Conservation (phyloP, 768 basidiomycete species). For the Leccinum uliginosum region DNA sequence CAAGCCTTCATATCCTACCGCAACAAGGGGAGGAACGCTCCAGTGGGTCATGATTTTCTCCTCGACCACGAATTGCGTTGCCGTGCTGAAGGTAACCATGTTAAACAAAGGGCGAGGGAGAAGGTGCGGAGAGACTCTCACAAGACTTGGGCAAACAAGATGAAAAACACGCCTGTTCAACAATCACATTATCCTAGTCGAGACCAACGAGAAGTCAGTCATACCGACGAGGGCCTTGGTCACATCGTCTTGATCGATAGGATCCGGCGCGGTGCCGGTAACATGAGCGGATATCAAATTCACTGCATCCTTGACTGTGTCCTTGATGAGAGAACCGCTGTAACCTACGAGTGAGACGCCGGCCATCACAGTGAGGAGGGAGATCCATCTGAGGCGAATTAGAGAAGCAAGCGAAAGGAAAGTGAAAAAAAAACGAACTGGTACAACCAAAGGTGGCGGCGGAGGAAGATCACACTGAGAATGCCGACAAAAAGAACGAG, state of each 20-base stretch:
- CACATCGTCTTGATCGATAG: constrained; percentile 56
- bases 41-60: constrained; percentile 93
- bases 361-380: constrained; percentile 81
- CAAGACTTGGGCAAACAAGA: constrained; percentile 95
- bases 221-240: constrained; percentile 71
- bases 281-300: constrained; percentile 13
- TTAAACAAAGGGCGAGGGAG: neutral
- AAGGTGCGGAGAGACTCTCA: constrained; percentile 38
- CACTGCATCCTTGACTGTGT: constrained; percentile 50
- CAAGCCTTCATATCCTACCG: constrained; percentile 92
- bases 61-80: constrained; percentile 91
- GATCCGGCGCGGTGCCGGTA: constrained; percentile 37
- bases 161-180: constrained; percentile 74
- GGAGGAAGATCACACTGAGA: constrained; percentile 88
- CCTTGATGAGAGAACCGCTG: constrained; percentile 84
- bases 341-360: constrained; percentile 85
- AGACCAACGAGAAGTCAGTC: constrained; percentile 7
- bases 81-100: constrained; percentile 53
- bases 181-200: constrained; percentile 15
- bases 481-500: constrained; percentile 92
- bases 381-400: constrained; percentile 64
- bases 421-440: constrained; percentile 52
- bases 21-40: constrained; percentile 81
- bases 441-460: constrained; percentile 79
- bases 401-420: constrained; percentile 2